phyloP scores from a whole-genome alignment of 768 basidiomycete genomes.

The Chiua virens region DNA sequence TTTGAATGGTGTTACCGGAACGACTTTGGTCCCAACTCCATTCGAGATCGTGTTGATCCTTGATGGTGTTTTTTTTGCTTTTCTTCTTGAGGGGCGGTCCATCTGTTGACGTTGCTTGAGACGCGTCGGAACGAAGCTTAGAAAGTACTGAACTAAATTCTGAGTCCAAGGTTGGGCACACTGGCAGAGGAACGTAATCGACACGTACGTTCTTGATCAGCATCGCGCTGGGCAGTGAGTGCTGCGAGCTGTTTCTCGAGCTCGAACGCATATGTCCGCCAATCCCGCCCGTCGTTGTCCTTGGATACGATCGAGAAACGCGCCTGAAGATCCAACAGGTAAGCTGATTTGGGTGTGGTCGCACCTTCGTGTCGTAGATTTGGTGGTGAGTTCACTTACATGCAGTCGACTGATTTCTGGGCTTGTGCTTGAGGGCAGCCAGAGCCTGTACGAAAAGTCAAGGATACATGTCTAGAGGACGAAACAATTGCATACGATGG shows the following conservation, averaged over 20 bases:
- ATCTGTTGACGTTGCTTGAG: constrained; percentile 12
- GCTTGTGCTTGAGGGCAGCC: constrained; percentile 25
- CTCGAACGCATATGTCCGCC: constrained; percentile 28
- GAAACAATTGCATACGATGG: constrained; percentile 20
- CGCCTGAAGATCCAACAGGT: constrained; percentile 29
- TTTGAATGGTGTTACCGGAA: constrained; percentile 7
- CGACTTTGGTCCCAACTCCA: constrained; percentile 24
- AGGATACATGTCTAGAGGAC: background rate
- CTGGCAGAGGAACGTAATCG: background rate
- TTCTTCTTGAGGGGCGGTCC: constrained; percentile 28
- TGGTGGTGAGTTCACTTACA: constrained; percentile 10
- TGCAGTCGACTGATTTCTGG: constrained; percentile 18
- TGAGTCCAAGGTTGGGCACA: too few relatives aligned
- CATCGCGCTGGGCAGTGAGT: constrained; percentile 22
- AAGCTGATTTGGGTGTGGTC: constrained; percentile 21
- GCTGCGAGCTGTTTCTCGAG: constrained; percentile 20
- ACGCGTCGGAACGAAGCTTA: constrained; percentile 13
- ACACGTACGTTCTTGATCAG: constrained; percentile 22
- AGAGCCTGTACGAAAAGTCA: constrained; percentile 20
- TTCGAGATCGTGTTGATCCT: constrained; percentile 14
- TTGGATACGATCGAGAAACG: constrained; percentile 17
- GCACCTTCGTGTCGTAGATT: background rate
- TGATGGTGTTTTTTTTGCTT: constrained; percentile 21
- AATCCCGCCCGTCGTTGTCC: constrained; percentile 2
- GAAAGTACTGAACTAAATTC: too few relatives aligned